Conservation (phyloP, 306 rosid genomes). For the Lablab purpureus region DNA sequence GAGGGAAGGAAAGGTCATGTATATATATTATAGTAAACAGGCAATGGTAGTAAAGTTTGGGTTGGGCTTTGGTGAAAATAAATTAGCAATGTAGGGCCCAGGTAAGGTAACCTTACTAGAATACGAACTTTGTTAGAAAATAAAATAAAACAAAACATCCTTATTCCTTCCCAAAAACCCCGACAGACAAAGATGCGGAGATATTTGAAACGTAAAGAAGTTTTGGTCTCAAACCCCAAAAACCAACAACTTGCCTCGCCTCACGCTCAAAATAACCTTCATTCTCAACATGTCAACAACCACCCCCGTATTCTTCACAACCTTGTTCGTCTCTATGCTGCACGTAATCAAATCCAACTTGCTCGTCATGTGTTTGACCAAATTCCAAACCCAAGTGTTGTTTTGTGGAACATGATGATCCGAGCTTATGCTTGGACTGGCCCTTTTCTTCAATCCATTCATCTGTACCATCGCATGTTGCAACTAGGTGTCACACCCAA, state of each 20-base stretch:
- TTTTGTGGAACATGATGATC: constrained; percentile 58
- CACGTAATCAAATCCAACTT: constrained; percentile 49
- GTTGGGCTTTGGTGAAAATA: too few species aligned
- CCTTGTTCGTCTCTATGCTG: constrained; percentile 39
- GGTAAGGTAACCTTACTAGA: too few species aligned
- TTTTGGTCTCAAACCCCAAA: not conserved
- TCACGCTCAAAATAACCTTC: constrained; percentile 20
- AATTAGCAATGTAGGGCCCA: too few species aligned
- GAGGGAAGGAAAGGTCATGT: too few species aligned
- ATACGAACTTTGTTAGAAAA: too few species aligned
- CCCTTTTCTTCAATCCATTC: constrained; percentile 49
- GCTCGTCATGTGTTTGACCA: constrained; percentile 58
- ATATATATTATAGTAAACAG: too few species aligned
- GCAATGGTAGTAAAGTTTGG: too few species aligned
- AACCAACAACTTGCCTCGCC: not conserved
- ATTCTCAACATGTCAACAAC: constrained; percentile 27
- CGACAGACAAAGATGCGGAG: not conserved
- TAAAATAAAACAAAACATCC: too few species aligned
- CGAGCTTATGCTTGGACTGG: constrained; percentile 61
- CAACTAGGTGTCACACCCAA: constrained; percentile 46
- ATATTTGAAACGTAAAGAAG: not conserved
- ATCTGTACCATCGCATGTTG: constrained; percentile 52
- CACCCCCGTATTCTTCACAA: constrained; percentile 38
- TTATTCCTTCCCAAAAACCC: too few species aligned
- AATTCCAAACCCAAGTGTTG: constrained; percentile 52